Conservation (phyloP, 345 rosid genomes). For the Fremontodendron californicum region DNA sequence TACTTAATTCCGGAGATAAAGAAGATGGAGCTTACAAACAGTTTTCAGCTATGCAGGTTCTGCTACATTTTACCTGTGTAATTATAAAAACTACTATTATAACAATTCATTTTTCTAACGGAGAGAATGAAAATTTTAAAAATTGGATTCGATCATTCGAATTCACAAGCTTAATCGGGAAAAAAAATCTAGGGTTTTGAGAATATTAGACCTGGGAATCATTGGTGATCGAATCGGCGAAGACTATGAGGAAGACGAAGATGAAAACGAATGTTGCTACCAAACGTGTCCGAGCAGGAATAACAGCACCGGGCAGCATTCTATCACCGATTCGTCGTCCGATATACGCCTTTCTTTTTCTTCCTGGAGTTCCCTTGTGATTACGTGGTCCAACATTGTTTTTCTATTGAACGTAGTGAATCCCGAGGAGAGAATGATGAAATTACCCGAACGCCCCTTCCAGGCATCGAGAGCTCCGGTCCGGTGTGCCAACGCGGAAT, state of each 20-base stretch:
- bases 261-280: conserved; percentile 26
- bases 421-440: not conserved
- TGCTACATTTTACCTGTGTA: conserved; percentile 62
- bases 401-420: not conserved
- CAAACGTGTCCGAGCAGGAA: conserved; percentile 12
- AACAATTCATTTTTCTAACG: not conserved
- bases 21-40: conserved; percentile 47
- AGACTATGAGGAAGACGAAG: conserved; percentile 35
- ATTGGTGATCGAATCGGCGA: conserved; percentile 32
- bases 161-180: not conserved
- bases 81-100: not conserved
- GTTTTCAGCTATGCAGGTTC: conserved; percentile 55
- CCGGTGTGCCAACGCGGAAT: not conserved
- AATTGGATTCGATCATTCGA: not conserved
- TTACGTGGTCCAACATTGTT: not conserved
- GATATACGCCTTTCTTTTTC: not conserved
- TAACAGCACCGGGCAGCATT: conserved; percentile 22
- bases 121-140: not conserved
- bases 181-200: not conserved
- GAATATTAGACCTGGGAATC: conserved; percentile 37
- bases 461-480: not conserved
- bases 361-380: not conserved
- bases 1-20: not conserved
- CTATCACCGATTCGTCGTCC: not conserved
- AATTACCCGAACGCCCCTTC: not conserved